Evolutionary conservation across 2,329 filamentous ascomycete species (phyloP).

Genomic region (Fusarium denticulatum): DNA sequence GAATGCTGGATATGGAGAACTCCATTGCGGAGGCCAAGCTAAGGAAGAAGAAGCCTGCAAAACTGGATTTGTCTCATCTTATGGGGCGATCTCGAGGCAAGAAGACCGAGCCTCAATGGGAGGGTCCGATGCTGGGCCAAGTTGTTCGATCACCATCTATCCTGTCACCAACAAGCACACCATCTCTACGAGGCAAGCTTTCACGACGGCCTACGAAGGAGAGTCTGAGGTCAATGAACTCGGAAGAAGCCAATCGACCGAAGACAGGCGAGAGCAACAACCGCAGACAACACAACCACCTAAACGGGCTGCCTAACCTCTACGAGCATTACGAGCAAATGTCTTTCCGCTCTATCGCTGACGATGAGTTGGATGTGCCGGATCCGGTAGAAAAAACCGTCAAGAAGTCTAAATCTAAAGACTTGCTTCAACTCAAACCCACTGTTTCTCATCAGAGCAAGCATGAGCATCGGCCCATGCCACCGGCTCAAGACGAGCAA

Average conservation of each 20-base stretch:
- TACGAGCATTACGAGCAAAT: conserved; percentile 69
- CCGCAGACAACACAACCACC: conserved; percentile 39
- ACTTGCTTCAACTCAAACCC: conserved; percentile 23
- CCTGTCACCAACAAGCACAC: conserved; percentile 50
- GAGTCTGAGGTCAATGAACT: conserved; percentile 42
- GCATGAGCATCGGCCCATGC: conserved; percentile 20
- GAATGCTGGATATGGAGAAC: conserved; percentile 58
- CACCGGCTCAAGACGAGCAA: conserved; percentile 32
- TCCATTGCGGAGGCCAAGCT: conserved; percentile 35
- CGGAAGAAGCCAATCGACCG: conserved; percentile 37
- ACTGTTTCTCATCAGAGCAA: conserved; percentile 19
- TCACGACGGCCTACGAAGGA: conserved; percentile 52
- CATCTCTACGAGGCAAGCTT: conserved; percentile 43
- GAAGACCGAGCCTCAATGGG: conserved; percentile 47
- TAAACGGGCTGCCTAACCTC: conserved; percentile 58
- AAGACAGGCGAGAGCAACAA: conserved; percentile 43
- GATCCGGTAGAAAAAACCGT: conserved; percentile 23
- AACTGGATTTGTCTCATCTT: conserved; percentile 60
- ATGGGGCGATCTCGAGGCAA: conserved; percentile 48
- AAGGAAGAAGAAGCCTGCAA: conserved; percentile 57
- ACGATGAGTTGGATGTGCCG: conserved; percentile 31
- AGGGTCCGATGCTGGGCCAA: conserved; percentile 49
- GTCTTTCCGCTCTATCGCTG: conserved; percentile 58
- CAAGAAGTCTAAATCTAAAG: conserved; percentile 19
- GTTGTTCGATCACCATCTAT: conserved; percentile 56